Percentiles rank a stretch among this genome's conserved stretches.
Conservation (phyloP, 2,329 filamentous ascomycete genomes). For the Xylaria sp. region DNA sequence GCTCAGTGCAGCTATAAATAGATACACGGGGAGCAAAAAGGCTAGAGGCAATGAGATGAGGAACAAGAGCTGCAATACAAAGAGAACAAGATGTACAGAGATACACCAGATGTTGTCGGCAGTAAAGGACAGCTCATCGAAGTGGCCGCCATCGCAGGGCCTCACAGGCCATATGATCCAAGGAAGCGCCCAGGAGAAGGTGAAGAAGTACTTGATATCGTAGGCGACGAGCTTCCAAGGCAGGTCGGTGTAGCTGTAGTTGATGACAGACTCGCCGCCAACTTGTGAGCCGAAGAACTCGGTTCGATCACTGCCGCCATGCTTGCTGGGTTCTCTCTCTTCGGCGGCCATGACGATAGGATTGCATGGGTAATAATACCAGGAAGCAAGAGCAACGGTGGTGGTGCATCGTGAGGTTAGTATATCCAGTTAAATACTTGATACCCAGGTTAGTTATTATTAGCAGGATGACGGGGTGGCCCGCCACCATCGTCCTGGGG, state of each 20-base stretch:
- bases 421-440: not conserved
- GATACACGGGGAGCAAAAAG: constrained; percentile 62
- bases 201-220: constrained; percentile 67
- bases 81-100: constrained; percentile 67
- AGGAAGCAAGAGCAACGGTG: not conserved
- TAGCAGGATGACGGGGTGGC: not conserved
- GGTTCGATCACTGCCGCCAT: constrained; percentile 49
- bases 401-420: not conserved
- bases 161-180: constrained; percentile 69
- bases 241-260: constrained; percentile 70
- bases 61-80: constrained; percentile 69
- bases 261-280: constrained; percentile 67
- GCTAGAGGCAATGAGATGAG: constrained; percentile 67
- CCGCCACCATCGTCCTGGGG: not conserved
- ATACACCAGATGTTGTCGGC: constrained; percentile 67
- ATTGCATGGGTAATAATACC: not conserved
- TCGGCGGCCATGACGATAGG: constrained; percentile 14
- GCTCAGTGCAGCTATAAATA: constrained; percentile 53
- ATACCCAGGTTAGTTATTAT: not conserved
- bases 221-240: constrained; percentile 63
- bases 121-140: constrained; percentile 74
- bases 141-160: constrained; percentile 62
- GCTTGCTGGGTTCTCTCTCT: constrained; percentile 26
- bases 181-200: constrained; percentile 66
- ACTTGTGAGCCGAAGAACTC: constrained; percentile 70